Base-by-base conservation (phyloP, 345 rosid species). In the Tarenaya hassleriana region DNA sequence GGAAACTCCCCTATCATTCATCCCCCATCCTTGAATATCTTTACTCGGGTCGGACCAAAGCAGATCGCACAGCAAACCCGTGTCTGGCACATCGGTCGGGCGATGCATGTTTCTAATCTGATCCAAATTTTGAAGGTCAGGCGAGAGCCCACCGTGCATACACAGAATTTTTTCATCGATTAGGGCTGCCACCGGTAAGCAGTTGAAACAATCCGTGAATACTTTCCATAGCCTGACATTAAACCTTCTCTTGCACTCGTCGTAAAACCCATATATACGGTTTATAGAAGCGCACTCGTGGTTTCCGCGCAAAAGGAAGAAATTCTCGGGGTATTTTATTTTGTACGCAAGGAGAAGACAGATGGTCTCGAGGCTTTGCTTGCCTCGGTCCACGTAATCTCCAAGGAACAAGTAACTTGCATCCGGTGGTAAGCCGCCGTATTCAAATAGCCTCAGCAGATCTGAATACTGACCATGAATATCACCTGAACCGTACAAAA, bases 91-190 rank as follows among this genome's bases (percentile, higher is more conserved):
- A 68, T 72, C 87, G 18, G 77, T 76, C 31, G 87, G 87, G 38
- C 87, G 84, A 18, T 62, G 77, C 55, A 83, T 46, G 58, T 47
- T 70, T 64, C 82, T 74, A 64, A 83, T 83, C 58, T 74, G 80
- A 50, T 83, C 82, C 70, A 83, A 73, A 50, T 60, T 37, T 55
- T 70, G 48, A 21, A 83, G 64, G 31, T 83, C 91, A 5, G 86
- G 91, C 45, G 91, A 83, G 70, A 83, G 84, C 47, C 91, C 87
- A n/a, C 87, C 91, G 46, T 80, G 91, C 91, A 83, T 83, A 75
- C 87, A 80, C 18, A 83, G 71, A 66, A 83, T 80, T 77, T 83
- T 80, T 68, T 78, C 91, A 75, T 80, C 84, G 55, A 78, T 78
- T 41, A 73, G 52, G 1, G 84, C 84, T 3, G 84, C 84, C 63